Evolutionary conservation across 2,329 filamentous ascomycete genomes (phyloP).

Genomic region (Colletotrichum paranaense): DNA sequence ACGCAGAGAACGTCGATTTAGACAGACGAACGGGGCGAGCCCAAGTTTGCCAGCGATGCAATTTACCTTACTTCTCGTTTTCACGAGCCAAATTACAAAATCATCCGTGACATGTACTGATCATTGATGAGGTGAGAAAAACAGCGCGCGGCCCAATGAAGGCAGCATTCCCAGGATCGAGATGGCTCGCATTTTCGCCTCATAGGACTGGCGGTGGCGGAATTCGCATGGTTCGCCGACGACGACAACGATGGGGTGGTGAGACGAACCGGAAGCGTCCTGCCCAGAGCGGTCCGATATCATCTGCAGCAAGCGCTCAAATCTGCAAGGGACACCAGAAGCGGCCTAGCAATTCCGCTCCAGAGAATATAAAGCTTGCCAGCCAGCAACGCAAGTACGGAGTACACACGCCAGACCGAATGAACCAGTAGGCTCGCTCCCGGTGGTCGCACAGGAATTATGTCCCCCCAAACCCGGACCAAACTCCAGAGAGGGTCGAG

Average conservation of each 20-base stretch:
- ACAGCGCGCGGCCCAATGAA: not conserved
- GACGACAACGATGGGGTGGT: not conserved
- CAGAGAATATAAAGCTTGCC: not conserved
- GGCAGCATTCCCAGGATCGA: not conserved
- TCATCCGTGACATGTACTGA: not conserved
- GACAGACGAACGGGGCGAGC: not conserved
- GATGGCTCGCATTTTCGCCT: not conserved
- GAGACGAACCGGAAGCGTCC: not conserved
- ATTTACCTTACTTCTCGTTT: not conserved
- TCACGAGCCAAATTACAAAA: not conserved
- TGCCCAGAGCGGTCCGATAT: slow-evolving; percentile 11
- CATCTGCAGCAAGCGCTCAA: slow-evolving; percentile 25
- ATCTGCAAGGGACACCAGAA: slow-evolving; percentile 32
- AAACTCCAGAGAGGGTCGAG: not conserved
- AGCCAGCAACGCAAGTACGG: not conserved
- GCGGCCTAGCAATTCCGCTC: slow-evolving; percentile 1
- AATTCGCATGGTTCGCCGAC: not conserved
- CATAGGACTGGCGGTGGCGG: slow-evolving; percentile 7
- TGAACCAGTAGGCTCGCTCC: not conserved
- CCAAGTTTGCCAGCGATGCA: not conserved
- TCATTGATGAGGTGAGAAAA: not conserved
- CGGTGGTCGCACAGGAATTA: not conserved
- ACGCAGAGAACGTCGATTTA: not conserved
- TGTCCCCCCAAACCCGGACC: not conserved
- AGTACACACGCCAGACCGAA: not conserved